phyloP scores from a whole-genome alignment of 2,329 filamentous ascomycete species.

The Claviceps citrina region DNA sequence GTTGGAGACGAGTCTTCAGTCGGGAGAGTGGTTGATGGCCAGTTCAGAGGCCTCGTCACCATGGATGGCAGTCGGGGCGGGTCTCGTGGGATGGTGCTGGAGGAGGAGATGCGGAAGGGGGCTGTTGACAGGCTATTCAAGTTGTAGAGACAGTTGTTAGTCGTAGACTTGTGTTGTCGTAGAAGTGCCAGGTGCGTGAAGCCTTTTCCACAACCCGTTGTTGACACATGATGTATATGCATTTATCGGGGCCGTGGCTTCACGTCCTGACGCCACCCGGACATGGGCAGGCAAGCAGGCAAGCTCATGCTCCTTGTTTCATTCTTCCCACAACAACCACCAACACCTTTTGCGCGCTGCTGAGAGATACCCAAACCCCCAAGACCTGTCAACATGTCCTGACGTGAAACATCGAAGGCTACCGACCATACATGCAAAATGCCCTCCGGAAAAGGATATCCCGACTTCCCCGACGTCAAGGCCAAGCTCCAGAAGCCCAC shows the following conservation, averaged over 20 bases:
- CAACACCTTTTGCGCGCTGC: not conserved
- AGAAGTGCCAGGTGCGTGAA: too few species aligned
- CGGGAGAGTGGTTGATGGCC: slow-evolving; percentile 20
- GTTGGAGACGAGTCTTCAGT: slow-evolving; percentile 26
- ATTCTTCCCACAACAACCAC: too few species aligned
- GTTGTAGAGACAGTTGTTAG: not conserved
- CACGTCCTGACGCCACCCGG: too few species aligned
- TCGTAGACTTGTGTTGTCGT: too few species aligned
- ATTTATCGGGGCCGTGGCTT: slow-evolving; percentile 6
- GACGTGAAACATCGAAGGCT: not conserved
- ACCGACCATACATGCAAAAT: slow-evolving; percentile 16
- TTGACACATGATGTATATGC: slow-evolving; percentile 6
- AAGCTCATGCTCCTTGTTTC: too few species aligned
- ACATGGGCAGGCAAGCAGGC: too few species aligned
- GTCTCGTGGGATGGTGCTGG: slow-evolving; percentile 28
- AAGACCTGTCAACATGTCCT: slow-evolving; percentile 5
- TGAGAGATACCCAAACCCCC: not conserved
- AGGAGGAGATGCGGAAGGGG: slow-evolving; percentile 23
- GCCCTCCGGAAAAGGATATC: slow-evolving; percentile 32
- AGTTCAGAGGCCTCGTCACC: slow-evolving; percentile 27
- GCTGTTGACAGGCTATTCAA: not conserved
- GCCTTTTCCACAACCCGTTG: too few species aligned
- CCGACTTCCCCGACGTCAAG: slow-evolving; percentile 55
- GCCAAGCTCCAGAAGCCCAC: slow-evolving; percentile 65
- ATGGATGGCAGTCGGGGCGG: slow-evolving; percentile 40